Evolutionary conservation across 23 red algal species (phyloP).

Genomic region (Pyropia yezoensis): DNA sequence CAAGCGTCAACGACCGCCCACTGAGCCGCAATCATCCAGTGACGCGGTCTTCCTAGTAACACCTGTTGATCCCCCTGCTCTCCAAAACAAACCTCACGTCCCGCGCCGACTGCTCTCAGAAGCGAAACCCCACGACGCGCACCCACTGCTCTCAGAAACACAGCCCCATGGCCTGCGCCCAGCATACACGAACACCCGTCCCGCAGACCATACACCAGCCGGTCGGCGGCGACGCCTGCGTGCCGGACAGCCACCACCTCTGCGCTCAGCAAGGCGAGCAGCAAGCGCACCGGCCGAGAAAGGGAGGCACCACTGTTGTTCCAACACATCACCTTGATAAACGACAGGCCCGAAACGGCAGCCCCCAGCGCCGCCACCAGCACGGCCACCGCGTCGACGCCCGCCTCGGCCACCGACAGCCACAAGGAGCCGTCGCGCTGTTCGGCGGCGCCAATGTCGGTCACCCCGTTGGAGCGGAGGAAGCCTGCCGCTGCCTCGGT

Average conservation of each 20-base stretch:
- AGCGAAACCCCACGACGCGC: too few relatives aligned
- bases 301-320: conserved; percentile 63
- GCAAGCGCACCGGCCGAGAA: conserved; percentile 89
- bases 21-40: too few relatives aligned
- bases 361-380: conserved; percentile 28
- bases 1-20: too few relatives aligned
- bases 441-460: conserved; percentile 13
- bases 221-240: conserved; percentile 35
- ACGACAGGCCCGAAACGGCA: conserved; percentile 32
- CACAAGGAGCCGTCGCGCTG: conserved; percentile 76
- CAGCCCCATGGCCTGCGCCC: too few relatives aligned
- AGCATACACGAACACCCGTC: too few relatives aligned
- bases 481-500: conserved; percentile 74
- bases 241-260: conserved; percentile 63
- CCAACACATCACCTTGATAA: conserved; percentile 80
- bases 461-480: conserved; percentile 55
- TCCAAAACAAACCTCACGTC: too few relatives aligned
- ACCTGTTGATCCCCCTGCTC: too few relatives aligned
- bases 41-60: too few relatives aligned
- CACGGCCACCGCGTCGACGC: conserved; percentile 30
- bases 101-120: too few relatives aligned
- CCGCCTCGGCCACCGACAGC: conserved; percentile 29
- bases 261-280: conserved; percentile 68
- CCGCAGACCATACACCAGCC: conserved; percentile 47
- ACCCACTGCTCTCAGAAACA: too few relatives aligned